phyloP scores from a whole-genome alignment of 306 rosid species.

The Corylus americana region DNA sequence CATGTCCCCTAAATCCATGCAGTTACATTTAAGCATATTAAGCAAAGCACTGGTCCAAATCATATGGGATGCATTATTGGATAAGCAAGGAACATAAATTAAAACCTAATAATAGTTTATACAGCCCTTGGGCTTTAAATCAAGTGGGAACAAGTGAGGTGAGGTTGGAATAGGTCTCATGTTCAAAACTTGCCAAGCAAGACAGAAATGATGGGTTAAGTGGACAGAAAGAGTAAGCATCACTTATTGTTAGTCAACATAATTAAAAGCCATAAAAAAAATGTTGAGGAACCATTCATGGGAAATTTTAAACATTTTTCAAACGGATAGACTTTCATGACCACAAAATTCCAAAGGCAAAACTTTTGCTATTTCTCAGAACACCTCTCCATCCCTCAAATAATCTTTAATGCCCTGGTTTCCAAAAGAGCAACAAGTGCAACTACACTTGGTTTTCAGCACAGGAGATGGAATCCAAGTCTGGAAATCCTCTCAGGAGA shows the following conservation, averaged over 20 bases:
- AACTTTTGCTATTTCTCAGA: neutral
- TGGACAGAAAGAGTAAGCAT: neutral
- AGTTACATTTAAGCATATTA: neutral
- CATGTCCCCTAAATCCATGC: neutral
- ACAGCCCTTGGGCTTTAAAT: neutral
- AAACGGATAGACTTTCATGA: neutral
- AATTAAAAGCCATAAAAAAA: neutral
- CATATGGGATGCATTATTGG: neutral
- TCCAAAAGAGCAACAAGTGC: neutral
- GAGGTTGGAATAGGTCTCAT: neutral
- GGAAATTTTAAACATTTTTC: neutral
- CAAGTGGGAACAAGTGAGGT: neutral
- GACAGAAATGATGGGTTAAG: neutral
- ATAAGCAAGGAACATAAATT: neutral
- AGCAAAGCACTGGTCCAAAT: neutral
- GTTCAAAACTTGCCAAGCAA: neutral
- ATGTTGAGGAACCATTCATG: neutral
- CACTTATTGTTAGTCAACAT: neutral
- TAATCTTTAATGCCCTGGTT: neutral
- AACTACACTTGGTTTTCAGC: neutral
- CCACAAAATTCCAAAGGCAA: neutral
- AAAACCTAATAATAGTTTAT: neutral
- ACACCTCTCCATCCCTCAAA: neutral
- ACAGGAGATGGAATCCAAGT: neutral
- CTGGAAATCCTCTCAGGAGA: neutral